Base-by-base conservation (phyloP, 2,329 filamentous ascomycete species). In the Nemania sp. region DNA sequence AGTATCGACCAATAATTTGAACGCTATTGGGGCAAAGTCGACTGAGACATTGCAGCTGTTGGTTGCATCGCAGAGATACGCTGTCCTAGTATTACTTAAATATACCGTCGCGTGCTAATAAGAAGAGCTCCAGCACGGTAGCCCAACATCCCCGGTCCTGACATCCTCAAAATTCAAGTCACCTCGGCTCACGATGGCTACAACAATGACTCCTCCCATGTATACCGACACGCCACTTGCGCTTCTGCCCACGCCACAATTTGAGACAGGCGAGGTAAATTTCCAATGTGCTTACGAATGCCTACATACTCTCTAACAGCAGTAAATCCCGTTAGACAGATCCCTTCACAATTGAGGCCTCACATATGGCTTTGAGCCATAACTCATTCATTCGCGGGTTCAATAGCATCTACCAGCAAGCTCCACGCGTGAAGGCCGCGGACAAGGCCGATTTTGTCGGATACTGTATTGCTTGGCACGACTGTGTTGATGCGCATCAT, bases 191-290 rank as follows among this genome's bases (percentile, higher is more conserved):
- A 49, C 41, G n/a, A 58, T 58, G 55, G 57, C 43, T 29, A 8
- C 20, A n/a, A 13, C 27, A 51, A 2, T 18, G 43, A 2, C 43
- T n/a, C 27, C 57, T 60, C 57, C 45, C 20, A 65, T 71, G 24
- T 73, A 73, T 63, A 68, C 56, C 1, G 64, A 73, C 64, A 62
- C 58, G n/a, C 72, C 72, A 3, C 51, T 73, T 38, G 38, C 64
- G 15, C 49, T 70, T 41, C 69, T 73, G 8, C 62, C 38, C 27
- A 73, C 69, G 1, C 71, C 69, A 5, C 62, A 69, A 20, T 71
- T 66, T 75, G 78, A 81, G 73, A 77, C 77, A 74, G 78, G 81
- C 73, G 77, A 82, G 77, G 77, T 80, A 80, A 78, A n/a, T 53
- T 32, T 32, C 47, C 47, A 41, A 53, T n/a, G 8, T 27, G 15